These are phyloP conservation scores for Claviceps humidiphila DNA, from an alignment of 2,329 filamentous ascomycete genomes.

Conservation along the genomic window DNA sequence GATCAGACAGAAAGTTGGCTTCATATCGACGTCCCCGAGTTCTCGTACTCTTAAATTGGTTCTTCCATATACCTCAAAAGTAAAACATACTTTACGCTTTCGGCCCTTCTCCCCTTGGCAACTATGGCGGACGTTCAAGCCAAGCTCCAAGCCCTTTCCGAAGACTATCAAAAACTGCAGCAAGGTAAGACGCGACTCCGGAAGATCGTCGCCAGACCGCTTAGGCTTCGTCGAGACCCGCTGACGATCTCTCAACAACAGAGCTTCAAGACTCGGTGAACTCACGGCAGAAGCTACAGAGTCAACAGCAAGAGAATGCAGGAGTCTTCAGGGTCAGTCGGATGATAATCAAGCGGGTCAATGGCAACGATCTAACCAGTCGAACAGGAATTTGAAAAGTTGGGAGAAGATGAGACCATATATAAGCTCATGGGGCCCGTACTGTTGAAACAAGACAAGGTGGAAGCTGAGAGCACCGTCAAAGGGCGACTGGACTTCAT, in stretches of 20 bases:
- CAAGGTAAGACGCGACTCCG: slow-evolving; percentile 41
- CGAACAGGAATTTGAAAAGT: slow-evolving; percentile 63
- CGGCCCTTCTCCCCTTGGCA: not conserved
- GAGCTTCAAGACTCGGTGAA: slow-evolving; percentile 67
- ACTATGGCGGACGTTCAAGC: slow-evolving; percentile 62
- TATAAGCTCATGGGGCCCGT: slow-evolving; percentile 94
- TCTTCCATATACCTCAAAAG: not conserved
- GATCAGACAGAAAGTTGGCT: not conserved
- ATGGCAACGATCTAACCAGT: not conserved
- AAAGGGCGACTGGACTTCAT: slow-evolving; percentile 88
- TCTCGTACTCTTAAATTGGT: no score
- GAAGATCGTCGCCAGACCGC: not conserved
- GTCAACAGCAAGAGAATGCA: slow-evolving; percentile 85
- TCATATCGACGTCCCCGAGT: not conserved
- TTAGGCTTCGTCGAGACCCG: not conserved
- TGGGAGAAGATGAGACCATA: slow-evolving; percentile 74
- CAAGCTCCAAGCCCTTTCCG: slow-evolving; percentile 67
- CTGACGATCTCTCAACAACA: slow-evolving; percentile 21
- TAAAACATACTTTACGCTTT: not conserved
- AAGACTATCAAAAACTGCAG: slow-evolving; percentile 79
- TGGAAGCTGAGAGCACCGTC: slow-evolving; percentile 81
- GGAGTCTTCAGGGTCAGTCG: slow-evolving; percentile 62
- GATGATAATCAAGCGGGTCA: not conserved
- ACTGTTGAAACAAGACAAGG: slow-evolving; percentile 84
- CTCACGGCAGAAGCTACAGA: slow-evolving; percentile 81